Percentiles rank a stretch among this genome's conserved stretches.
These are phyloP conservation scores for Candida mesenterica DNA, from an alignment of 1,139 yeast genomes.

Conservation along the genomic window DNA sequence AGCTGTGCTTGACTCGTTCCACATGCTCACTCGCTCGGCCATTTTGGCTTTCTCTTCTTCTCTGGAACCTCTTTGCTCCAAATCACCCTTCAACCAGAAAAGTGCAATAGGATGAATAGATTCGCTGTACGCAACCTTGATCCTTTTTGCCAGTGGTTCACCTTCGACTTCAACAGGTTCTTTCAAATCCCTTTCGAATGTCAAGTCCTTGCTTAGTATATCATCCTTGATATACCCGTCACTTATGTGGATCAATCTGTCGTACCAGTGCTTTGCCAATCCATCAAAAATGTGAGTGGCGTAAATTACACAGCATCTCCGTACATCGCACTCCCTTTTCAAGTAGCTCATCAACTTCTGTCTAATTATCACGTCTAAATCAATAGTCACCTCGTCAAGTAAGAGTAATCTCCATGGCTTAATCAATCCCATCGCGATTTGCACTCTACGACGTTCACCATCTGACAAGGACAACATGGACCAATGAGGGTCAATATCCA, in stretches of 20 bases:
- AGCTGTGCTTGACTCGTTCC: slow-evolving; percentile 17
- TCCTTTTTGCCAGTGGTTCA: slow-evolving; percentile 19
- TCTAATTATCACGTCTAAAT: slow-evolving; percentile 88
- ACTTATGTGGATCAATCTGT: slow-evolving; percentile 74
- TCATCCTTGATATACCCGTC: slow-evolving; percentile 52
- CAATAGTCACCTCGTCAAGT: slow-evolving; percentile 94
- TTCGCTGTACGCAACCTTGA: slow-evolving; percentile 34
- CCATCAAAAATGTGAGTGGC: slow-evolving; percentile 99
- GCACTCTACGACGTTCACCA: slow-evolving; percentile 94
- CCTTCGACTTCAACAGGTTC: slow-evolving; percentile 18
- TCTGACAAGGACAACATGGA: slow-evolving; percentile 90
- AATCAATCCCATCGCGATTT: slow-evolving; percentile 86
- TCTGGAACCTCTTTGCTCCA: slow-evolving; percentile 51
- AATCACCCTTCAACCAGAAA: slow-evolving; percentile 59
- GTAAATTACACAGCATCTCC: slow-evolving; percentile 75
- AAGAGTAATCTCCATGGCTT: slow-evolving; percentile 85
- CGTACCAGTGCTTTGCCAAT: slow-evolving; percentile 78
- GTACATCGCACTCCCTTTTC: slow-evolving; percentile 60
- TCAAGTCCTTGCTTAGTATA: slow-evolving; percentile 25
- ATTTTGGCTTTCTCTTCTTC: slow-evolving; percentile 48
- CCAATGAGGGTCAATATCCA: slow-evolving; percentile 88
- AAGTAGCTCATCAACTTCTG: slow-evolving; percentile 69
- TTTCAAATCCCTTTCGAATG: slow-evolving; percentile 21
- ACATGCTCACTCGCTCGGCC: slow-evolving; percentile 46
- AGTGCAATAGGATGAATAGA: slow-evolving; percentile 72